Evolutionary conservation across 306 rosid genomes (phyloP), one percentile per base, ranked within the genome.

Genomic region (Lathyrus tuberosus): DNA sequence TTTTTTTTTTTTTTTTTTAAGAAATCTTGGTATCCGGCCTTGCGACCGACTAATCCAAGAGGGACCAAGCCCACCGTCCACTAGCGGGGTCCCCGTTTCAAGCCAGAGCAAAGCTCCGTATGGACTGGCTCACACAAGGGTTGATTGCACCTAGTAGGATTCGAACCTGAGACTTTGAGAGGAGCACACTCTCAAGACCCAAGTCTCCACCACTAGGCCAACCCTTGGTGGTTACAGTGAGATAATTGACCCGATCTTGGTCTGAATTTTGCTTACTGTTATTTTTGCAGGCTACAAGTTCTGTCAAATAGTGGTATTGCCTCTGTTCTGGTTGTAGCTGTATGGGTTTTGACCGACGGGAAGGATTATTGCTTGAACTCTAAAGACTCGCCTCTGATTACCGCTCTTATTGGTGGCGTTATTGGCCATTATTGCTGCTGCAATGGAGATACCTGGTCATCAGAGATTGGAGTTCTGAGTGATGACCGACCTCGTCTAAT

Each of bases 401-500:
- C 98, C 9, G 53, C 83, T 72, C 89, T 94, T 78, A 81, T 94
- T 54, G 94, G 97, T 35, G 98, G 88, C 14, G 80, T 94, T 65
- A 80, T 94, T 14, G 98, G 98, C 56, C 98, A 90, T 74, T 94
- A 85, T 65, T 83, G 83, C 74, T 94, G 98, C 80, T 85, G 98
- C 82, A 94, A 90, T 69, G 97, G 98, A 40, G 98, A 94, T 63
- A 94, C 98, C 12, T 94, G 98, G 98, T 90, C 97, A 67, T 94
- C 98, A 40, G 98, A 94, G 83, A 83, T 94, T 62, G 98, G 97
- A 58, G 66, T 94, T 59, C 96, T 94, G 5, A 87, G 98, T 60
- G 84, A 88, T 40, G 94, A 85, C 9, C 87, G 78, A 13, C 98
- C 97, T 72, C 86, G 89, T 47, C 74, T 94, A 49, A 90, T 94